These are phyloP conservation scores for Fragilaria radians DNA, from an alignment of 108 stramenopile species.

Conservation along the genomic window DNA sequence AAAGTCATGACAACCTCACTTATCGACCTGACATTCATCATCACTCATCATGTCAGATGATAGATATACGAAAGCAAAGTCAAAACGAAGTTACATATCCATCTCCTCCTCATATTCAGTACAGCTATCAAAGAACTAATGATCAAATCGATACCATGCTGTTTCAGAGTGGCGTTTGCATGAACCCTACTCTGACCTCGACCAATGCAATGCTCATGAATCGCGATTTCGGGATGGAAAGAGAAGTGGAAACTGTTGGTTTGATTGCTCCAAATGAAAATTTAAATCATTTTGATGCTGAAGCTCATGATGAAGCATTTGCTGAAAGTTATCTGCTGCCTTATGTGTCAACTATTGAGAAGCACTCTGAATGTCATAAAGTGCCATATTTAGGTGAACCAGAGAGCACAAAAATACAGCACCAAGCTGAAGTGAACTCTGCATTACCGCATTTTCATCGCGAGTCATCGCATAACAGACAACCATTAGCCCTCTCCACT, in stretches of 20 bases:
- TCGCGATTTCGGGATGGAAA: background rate
- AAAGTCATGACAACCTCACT: background rate
- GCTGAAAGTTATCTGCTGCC: background rate
- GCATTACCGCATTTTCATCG: background rate
- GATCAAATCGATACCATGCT: background rate
- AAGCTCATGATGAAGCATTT: background rate
- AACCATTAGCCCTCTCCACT: too few species aligned
- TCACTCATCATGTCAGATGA: too few species aligned
- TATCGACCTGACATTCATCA: too few species aligned
- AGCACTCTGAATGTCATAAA: background rate
- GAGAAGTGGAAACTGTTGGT: background rate
- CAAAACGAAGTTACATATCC: constrained; percentile 2
- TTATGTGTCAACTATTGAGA: background rate
- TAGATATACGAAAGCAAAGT: background rate
- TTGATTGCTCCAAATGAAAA: background rate
- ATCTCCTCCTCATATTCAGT: background rate
- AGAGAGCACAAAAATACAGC: too few species aligned
- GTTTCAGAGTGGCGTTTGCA: background rate
- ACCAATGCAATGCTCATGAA: background rate
- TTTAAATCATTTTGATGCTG: background rate
- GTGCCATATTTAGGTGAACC: too few species aligned
- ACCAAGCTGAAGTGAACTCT: background rate
- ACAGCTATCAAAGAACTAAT: background rate
- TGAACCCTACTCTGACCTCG: background rate
- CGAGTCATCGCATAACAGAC: background rate